Base-by-base conservation (phyloP, 2,329 filamentous ascomycete genomes). In the Didymellaceae sp. region DNA sequence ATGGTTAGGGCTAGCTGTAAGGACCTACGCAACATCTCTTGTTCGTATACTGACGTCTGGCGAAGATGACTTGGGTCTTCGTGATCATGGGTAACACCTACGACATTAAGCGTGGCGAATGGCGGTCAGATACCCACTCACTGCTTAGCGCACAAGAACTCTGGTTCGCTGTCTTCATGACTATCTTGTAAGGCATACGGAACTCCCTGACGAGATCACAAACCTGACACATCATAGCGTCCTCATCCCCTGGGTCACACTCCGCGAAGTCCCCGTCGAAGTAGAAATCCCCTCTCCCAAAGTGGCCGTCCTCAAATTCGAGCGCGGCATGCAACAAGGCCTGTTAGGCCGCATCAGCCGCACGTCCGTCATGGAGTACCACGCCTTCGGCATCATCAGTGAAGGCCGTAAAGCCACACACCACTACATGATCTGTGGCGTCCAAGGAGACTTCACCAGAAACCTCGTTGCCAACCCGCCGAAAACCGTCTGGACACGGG, bases 361-460 rank as follows among this genome's bases (percentile, higher is more conserved):
- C 34, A 72, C 67, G 4, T 71, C 68, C 1, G 63, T 72, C 47
- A 71, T 72, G 67, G 68, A 72, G 57, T 72, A 72, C 41, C 68
- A 72, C 37, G 68, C 68, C 6, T 72, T 72, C 38, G 68, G 68
- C 2, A 71, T 72, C 54, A 72, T 72, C 42, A 72, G 68, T 45
- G 65, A 67, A 44, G 66, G 67, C 14, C 58, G 63, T 13, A 65
- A 71, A 21, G 54, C 66, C 5, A 48, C 50, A 0, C 47, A 62
- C 39, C 68, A 72, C 35, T 72, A 72, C 55, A 70, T 72, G 67
- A 68, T 72, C 40, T 72, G 68, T 30, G 68, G 68, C 48, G 68
- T 72, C 7, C 68, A 72, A 48, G 68, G 68, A n/a, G 68, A 72
- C 52, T 72, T 72, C 40, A 72, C 68, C 3, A 65, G 58, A 22